Base-by-base conservation (phyloP, 345 rosid genomes). In the Noccaea bulbosa region DNA sequence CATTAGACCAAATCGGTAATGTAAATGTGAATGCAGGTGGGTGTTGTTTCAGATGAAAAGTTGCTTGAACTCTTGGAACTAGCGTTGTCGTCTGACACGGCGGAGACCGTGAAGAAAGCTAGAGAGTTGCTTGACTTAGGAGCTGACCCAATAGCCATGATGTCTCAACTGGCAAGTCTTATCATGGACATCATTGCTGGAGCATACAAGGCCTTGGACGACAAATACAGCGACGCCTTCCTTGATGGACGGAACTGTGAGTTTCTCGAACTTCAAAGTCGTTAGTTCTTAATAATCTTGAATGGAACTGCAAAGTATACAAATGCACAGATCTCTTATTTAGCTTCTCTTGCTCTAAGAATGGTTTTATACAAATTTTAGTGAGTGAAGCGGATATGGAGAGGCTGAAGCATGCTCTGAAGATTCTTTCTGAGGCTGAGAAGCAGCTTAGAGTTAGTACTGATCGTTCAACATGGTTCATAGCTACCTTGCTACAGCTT, bases 401-500 rank as follows among this genome's bases (percentile, higher is more conserved):
- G 77, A 87, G 85, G 67, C 72, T 94, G 59, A 94, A 91, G 84
- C 88, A 82, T 84, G 90, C 99, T 33, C 70, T 94, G 71, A 94
- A 87, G 86, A 88, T 94, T 75, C 97, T 94, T 47, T 91, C 97
- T 1, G 95, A 91, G 69, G 88, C 99, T 11, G 96, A 91, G 87
- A 91, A 88, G 74, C 99, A 89, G 76, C 77, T 94, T 41, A 73
- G 95, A 58, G 86, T 81, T 60, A 85, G 93, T 60, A 94, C 77
- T 57, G 97, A 94, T 67, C 95, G 92, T 51, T 87, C 95, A 27
- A 94, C 97, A 38, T 94, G 99, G 99, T 87, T 94, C 81, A 89
- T 93, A 4, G 96, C 96, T 43, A 86, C 95, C 17, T 81, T 94
- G 39, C 71, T 94, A 45, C 99, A 91, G 87, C 95, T 94, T 68